phyloP scores from a whole-genome alignment of 306 rosid genomes.

The Benincasa hispida region DNA sequence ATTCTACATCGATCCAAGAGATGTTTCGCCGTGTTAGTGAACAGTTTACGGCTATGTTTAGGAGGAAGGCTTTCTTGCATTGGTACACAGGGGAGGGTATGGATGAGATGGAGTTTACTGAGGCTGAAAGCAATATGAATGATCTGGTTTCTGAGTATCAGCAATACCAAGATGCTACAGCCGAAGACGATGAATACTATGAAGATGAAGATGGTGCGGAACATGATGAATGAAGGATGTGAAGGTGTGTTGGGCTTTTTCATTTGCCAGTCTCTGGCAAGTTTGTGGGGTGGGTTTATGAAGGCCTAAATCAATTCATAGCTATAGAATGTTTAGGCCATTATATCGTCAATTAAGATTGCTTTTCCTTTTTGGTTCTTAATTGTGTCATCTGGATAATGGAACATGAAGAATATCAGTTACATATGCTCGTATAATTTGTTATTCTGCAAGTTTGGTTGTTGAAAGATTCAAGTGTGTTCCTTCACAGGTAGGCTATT shows the following conservation, averaged over 20 bases:
- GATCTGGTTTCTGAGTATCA: slow-evolving; percentile 40
- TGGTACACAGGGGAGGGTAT: slow-evolving; percentile 38
- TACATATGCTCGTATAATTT: slow-evolving; percentile 5
- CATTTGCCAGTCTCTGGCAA: slow-evolving; percentile 6
- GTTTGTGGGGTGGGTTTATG: neutral
- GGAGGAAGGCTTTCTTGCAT: slow-evolving; percentile 37
- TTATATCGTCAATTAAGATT: slow-evolving; percentile 7
- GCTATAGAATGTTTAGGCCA: slow-evolving; percentile 10
- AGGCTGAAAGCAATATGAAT: slow-evolving; percentile 39
- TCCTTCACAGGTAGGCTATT: neutral
- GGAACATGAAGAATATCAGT: slow-evolving; percentile 1
- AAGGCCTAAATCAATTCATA: slow-evolving; percentile 1
- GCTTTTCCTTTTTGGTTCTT: slow-evolving; percentile 10
- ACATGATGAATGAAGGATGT: slow-evolving; percentile 2
- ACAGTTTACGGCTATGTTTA: slow-evolving; percentile 37
- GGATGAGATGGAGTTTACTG: slow-evolving; percentile 37
- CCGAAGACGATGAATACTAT: slow-evolving; percentile 39
- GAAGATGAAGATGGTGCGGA: slow-evolving; percentile 20
- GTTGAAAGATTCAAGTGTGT: neutral
- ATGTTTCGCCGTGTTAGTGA: slow-evolving; percentile 32
- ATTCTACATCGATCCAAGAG: slow-evolving; percentile 28
- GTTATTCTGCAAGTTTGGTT: neutral
- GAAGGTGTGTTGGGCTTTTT: neutral
- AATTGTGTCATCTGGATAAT: slow-evolving; percentile 8
- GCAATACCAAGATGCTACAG: slow-evolving; percentile 44